Evolutionary conservation across 1,284 basidiomycete genomes (phyloP).

Genomic region (Leccinum proliferum): DNA sequence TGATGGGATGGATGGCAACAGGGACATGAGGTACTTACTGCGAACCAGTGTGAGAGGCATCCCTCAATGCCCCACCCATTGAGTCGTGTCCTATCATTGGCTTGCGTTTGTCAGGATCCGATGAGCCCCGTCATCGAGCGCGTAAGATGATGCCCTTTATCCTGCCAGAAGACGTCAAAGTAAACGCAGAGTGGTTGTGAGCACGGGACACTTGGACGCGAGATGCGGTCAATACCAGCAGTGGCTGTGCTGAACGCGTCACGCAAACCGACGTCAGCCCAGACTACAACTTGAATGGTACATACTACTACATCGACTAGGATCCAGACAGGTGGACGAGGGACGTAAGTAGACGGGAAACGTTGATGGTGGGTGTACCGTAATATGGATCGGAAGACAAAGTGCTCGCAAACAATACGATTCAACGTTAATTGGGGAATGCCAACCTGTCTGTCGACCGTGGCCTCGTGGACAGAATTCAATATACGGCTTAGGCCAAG

Average conservation of each 20-base stretch:
- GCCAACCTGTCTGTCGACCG: too few relatives aligned
- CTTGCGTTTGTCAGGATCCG: slow-evolving; percentile 11
- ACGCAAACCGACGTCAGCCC: neutral
- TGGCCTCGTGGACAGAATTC: too few relatives aligned
- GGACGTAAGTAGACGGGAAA: too few relatives aligned
- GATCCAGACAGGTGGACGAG: too few relatives aligned
- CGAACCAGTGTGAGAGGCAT: slow-evolving; percentile 23
- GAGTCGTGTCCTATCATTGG: slow-evolving; percentile 11
- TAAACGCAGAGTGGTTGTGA: neutral
- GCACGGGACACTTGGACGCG: slow-evolving; percentile 1
- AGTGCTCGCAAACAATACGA: too few relatives aligned
- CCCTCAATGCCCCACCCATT: slow-evolving; percentile 13
- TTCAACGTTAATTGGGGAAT: too few relatives aligned
- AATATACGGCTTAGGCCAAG: too few relatives aligned
- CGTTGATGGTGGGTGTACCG: too few relatives aligned
- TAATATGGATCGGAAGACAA: too few relatives aligned
- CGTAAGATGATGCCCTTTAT: slow-evolving; percentile 9
- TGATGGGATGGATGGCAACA: neutral
- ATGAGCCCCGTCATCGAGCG: slow-evolving; percentile 9
- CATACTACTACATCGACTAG: too few relatives aligned
- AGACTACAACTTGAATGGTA: too few relatives aligned
- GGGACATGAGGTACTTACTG: slow-evolving; percentile 13
- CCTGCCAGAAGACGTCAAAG: slow-evolving; percentile 9
- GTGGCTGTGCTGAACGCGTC: neutral
- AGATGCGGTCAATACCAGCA: neutral